These are phyloP conservation scores for Guadua angustifolia DNA, from an alignment of 176 grass and related monocot genomes.

Conservation along the genomic window DNA sequence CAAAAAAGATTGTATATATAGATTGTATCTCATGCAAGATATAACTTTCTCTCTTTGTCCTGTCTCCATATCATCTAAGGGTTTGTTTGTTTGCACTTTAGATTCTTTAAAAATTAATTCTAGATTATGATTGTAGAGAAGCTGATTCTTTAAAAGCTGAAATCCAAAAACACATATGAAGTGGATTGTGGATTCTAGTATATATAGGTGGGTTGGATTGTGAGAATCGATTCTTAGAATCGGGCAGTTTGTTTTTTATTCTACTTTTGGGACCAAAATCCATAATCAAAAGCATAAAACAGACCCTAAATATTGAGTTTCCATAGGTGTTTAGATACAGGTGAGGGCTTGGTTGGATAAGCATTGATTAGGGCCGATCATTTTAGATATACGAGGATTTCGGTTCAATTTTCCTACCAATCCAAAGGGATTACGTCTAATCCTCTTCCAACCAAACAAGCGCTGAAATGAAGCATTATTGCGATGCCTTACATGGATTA, in stretches of 20 bases:
- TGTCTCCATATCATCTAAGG: not conserved
- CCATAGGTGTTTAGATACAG: not conserved
- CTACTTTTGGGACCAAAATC: too few species aligned
- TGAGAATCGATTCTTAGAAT: too few species aligned
- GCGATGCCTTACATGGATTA: not conserved
- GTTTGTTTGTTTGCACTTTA: too few species aligned
- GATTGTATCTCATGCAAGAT: not conserved
- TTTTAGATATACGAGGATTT: not conserved
- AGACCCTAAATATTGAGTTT: not conserved
- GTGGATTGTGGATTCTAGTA: too few species aligned
- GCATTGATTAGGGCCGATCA: not conserved
- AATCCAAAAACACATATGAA: too few species aligned
- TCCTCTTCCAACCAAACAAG: not conserved
- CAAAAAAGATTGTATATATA: not conserved
- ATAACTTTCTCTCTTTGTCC: not conserved
- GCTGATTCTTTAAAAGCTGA: too few species aligned
- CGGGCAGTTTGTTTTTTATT: too few species aligned
- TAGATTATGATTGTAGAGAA: too few species aligned
- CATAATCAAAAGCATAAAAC: too few species aligned
- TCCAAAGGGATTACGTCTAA: not conserved
- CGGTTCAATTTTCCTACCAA: not conserved
- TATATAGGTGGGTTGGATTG: too few species aligned
- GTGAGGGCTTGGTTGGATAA: not conserved
- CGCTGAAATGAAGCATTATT: not conserved
- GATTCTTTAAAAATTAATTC: too few species aligned